Evolutionary conservation across 1,284 basidiomycete genomes (phyloP), one percentile per base, ranked within the genome.

Genomic region (Cryptococcus sp.): DNA sequence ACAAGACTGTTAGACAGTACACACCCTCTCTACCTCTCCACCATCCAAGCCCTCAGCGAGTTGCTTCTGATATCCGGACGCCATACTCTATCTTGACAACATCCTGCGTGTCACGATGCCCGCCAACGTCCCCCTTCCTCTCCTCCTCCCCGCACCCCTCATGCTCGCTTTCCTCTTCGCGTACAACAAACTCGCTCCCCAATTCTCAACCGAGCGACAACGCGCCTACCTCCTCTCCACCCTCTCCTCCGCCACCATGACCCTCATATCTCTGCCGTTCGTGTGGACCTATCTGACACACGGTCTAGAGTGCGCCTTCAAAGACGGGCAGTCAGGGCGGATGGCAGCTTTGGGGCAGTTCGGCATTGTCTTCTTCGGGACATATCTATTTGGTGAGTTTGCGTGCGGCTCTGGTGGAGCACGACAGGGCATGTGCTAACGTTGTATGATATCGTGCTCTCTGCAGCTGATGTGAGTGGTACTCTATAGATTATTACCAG

Each of bases 161-260:
- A 59, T 65, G 47, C n/a, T 52, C 16, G 6, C 47, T 35, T 59
- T 67, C 28, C 24, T 50, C 3, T 21, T 57, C 0, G 23, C 69
- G 1, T 84, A 82, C 70, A 57, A 70, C 48, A 0, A 75, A n/a
- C 59, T 80, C 21, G 67, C 77, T 0, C 68, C 73, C 0, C 53
- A 43, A 33, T 82, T 79, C 64, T 49, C 71, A 3, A 75, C 76
- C 2, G 51, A 71, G 45, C 82, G 82, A 61, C 78, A 82, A 61
- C 70, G 73, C 18, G 77, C 84, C 46, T 86, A 84, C 80, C 69
- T 85, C 47, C 75, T 85, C 37, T 82, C 83, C 0, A 70, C 79
- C 1, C 57, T 81, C 35, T 78, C 80, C 5, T 79, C 80, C 43
- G 64, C 62, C 2, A 49, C 66, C 36, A 83, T 84, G 82, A 80